Evolutionary conservation across 163 green algal genomes (phyloP).

Genomic region (Chlorella variabilis): DNA sequence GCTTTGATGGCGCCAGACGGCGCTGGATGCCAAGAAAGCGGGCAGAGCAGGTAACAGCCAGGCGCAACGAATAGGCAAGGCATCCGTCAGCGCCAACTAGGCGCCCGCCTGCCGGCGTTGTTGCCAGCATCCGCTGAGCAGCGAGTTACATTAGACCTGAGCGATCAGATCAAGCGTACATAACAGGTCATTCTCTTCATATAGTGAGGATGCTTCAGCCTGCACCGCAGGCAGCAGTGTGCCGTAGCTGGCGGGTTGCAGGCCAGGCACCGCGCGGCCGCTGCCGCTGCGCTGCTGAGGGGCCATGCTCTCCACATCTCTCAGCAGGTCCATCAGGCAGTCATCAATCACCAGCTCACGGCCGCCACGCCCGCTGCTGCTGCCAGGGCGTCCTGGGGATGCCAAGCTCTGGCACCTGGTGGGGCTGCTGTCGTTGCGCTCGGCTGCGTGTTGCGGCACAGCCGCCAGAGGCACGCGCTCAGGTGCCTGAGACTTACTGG

Average conservation of each 20-base stretch:
- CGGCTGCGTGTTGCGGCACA: background rate
- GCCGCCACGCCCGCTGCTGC: background rate
- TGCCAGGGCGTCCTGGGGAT: background rate
- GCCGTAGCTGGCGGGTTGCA: too few species aligned
- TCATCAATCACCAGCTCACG: conserved; percentile 20
- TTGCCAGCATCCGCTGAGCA: too few species aligned
- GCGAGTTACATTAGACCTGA: too few species aligned
- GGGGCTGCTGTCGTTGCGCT: background rate
- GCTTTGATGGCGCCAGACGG: background rate
- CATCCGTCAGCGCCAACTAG: too few species aligned
- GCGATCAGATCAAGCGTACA: too few species aligned
- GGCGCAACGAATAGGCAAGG: too few species aligned
- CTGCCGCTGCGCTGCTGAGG: background rate
- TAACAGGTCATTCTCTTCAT: conserved; percentile 33
- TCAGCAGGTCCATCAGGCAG: conserved; percentile 41
- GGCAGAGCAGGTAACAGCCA: too few species aligned
- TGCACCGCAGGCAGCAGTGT: background rate
- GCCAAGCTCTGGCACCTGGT: background rate
- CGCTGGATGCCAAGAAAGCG: background rate
- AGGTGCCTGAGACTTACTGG: background rate
- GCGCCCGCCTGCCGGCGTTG: too few species aligned
- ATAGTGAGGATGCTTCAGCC: background rate
- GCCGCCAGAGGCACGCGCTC: too few species aligned
- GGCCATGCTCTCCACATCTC: conserved; percentile 49
- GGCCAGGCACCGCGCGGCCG: too few species aligned